Evolutionary conservation across 2,329 filamentous ascomycete species (phyloP).

Genomic region (Beauveria caledonica): DNA sequence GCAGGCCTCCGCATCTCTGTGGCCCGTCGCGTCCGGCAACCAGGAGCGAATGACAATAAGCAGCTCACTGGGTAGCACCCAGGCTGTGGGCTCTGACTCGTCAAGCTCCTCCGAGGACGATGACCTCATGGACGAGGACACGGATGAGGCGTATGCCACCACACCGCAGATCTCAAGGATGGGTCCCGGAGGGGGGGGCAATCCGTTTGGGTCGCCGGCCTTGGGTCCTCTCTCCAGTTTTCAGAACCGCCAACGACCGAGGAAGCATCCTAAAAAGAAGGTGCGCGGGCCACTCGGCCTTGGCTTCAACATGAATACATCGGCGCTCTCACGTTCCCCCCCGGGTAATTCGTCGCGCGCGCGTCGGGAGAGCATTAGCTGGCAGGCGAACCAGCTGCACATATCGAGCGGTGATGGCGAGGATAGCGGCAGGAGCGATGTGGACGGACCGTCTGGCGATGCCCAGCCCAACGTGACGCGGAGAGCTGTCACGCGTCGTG

Average conservation of each 20-base stretch:
- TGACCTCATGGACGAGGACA: constrained; percentile 63
- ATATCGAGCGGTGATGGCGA: constrained; percentile 65
- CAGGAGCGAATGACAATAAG: constrained; percentile 66
- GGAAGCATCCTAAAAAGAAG: constrained; percentile 57
- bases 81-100: constrained; percentile 64
- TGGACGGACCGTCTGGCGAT: constrained; percentile 40
- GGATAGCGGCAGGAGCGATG: constrained; percentile 53
- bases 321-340: constrained; percentile 62
- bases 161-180: constrained; percentile 64
- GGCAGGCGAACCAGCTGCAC: constrained; percentile 82
- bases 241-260: constrained; percentile 64
- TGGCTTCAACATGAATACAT: constrained; percentile 38
- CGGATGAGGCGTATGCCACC: constrained; percentile 71
- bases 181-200: not conserved
- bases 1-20: constrained; percentile 51
- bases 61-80: constrained; percentile 70
- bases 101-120: constrained; percentile 67
- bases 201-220: constrained; percentile 12
- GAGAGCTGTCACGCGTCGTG: constrained; percentile 73
- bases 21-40: constrained; percentile 63
- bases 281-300: constrained; percentile 40
- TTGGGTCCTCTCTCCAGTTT: constrained; percentile 67
- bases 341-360: constrained; percentile 47
- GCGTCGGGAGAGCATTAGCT: constrained; percentile 79
- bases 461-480: constrained; percentile 69